Evolutionary conservation across 345 rosid genomes (phyloP).

Genomic region (Salix caprea): DNA sequence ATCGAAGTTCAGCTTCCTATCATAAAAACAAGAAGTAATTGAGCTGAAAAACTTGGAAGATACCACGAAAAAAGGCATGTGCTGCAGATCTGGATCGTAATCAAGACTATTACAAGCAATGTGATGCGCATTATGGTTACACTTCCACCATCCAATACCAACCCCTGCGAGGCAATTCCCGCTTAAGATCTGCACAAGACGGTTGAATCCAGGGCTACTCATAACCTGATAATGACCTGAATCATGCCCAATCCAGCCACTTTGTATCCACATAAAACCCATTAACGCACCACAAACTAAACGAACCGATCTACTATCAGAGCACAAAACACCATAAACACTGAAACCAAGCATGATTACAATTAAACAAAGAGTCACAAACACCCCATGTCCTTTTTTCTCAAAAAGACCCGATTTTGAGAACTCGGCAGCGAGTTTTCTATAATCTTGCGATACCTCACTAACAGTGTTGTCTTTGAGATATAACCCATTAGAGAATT

Average conservation of each 20-base stretch:
- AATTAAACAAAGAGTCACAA: constrained; percentile 19
- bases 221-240: constrained; percentile 61
- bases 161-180: constrained; percentile 72
- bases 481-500: constrained; percentile 45
- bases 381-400: constrained; percentile 34
- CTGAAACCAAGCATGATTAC: constrained; percentile 26
- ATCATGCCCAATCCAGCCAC: constrained; percentile 79
- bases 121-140: constrained; percentile 57
- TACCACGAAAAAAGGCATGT: constrained; percentile 53
- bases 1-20: constrained; percentile 48
- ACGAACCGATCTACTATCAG: constrained; percentile 32
- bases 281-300: constrained; percentile 32
- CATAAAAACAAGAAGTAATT: constrained; percentile 37
- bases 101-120: constrained; percentile 55
- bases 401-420: constrained; percentile 47
- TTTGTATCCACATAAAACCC: constrained; percentile 55
- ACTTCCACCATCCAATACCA: constrained; percentile 59
- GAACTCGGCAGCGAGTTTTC: constrained; percentile 40
- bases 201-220: constrained; percentile 27
- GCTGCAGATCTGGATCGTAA: constrained; percentile 60
- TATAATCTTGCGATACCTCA: constrained; percentile 41
- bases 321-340: constrained; percentile 37
- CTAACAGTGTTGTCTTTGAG: constrained; percentile 43
- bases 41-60: constrained; percentile 47
- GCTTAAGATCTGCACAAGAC: constrained; percentile 45